These are phyloP conservation scores for Xylariaceae sp. DNA, from an alignment of 2,329 filamentous ascomycete genomes.

Conservation along the genomic window DNA sequence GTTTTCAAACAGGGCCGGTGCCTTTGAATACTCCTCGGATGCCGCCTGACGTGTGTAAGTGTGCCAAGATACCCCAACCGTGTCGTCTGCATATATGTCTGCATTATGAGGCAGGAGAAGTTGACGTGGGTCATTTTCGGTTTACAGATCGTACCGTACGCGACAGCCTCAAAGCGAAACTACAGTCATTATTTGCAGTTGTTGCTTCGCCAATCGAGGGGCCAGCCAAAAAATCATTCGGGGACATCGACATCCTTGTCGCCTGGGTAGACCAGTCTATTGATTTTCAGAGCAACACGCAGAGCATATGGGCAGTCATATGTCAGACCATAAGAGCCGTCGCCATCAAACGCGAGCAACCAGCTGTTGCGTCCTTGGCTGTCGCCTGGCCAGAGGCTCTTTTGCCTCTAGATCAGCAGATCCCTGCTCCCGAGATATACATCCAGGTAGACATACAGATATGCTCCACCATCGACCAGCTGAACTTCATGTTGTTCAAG, in stretches of 20 bases:
- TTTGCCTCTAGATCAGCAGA: not conserved
- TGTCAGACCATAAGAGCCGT: slow-evolving; percentile 43
- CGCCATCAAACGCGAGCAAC: slow-evolving; percentile 28
- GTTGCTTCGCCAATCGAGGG: slow-evolving; percentile 63
- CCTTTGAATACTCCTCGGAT: no score
- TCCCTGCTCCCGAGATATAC: slow-evolving; percentile 29
- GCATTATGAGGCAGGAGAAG: no score
- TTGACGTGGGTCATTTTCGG: no score
- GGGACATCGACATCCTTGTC: slow-evolving; percentile 71
- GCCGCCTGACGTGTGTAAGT: no score
- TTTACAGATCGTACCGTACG: no score
- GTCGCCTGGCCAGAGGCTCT: slow-evolving; percentile 47
- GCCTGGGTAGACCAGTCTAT: slow-evolving; percentile 26
- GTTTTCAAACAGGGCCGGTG: no score
- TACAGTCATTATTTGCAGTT: slow-evolving; percentile 37
- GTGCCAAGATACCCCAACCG: no score
- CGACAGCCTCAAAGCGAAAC: no score
- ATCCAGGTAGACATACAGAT: slow-evolving; percentile 69
- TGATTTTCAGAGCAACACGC: no score
- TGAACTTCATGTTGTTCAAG: slow-evolving; percentile 64
- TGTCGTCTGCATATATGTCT: no score
- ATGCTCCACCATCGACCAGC: slow-evolving; percentile 38
- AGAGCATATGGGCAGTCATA: slow-evolving; percentile 23
- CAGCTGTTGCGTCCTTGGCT: slow-evolving; percentile 42
- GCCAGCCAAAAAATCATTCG: slow-evolving; percentile 63